Evolutionary conservation across 768 basidiomycete genomes (phyloP).

Genomic region (Chiua virens): DNA sequence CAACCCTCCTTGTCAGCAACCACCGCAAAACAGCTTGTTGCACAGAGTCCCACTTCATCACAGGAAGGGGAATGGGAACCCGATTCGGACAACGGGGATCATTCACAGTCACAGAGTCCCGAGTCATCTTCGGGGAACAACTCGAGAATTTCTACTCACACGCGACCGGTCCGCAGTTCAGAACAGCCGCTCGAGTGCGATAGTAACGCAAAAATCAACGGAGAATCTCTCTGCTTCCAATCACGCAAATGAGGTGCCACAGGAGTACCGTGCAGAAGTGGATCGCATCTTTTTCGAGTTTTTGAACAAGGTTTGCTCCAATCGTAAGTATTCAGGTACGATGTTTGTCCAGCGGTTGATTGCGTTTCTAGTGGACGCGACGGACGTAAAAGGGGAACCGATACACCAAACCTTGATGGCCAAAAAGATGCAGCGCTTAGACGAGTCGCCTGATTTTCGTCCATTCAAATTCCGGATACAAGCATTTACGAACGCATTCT

Average conservation of each 20-base stretch:
- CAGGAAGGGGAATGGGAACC: conserved; percentile 54
- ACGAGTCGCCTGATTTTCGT: conserved; percentile 94
- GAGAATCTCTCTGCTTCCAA: conserved; percentile 29
- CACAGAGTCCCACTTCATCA: conserved; percentile 35
- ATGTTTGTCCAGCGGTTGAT: conserved; percentile 11
- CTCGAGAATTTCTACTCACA: conserved; percentile 22
- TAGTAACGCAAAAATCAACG: conserved; percentile 19
- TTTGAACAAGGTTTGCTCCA: conserved; percentile 84
- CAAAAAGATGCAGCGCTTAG: conserved; percentile 96
- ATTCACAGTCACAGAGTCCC: conserved; percentile 31
- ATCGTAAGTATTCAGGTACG: conserved; percentile 56
- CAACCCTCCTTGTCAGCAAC: conserved; percentile 16
- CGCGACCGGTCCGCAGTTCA: conserved; percentile 20
- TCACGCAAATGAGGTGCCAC: conserved; percentile 66
- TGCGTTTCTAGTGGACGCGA: conserved; percentile 72
- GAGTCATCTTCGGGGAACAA: conserved; percentile 30
- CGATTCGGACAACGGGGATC: conserved; percentile 42
- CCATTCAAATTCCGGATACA: conserved; percentile 99
- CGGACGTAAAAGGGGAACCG: conserved; percentile 92
- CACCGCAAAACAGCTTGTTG: conserved; percentile 3
- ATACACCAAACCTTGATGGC: conserved; percentile 99
- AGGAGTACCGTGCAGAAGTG: conserved; percentile 78
- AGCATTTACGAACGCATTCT: conserved; percentile 94
- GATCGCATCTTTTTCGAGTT: conserved; percentile 92
- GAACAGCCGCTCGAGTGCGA: conserved; percentile 9